These are phyloP conservation scores for Saturnispora zaruensis DNA, from an alignment of 805 yeast genomes.

Conservation along the genomic window DNA sequence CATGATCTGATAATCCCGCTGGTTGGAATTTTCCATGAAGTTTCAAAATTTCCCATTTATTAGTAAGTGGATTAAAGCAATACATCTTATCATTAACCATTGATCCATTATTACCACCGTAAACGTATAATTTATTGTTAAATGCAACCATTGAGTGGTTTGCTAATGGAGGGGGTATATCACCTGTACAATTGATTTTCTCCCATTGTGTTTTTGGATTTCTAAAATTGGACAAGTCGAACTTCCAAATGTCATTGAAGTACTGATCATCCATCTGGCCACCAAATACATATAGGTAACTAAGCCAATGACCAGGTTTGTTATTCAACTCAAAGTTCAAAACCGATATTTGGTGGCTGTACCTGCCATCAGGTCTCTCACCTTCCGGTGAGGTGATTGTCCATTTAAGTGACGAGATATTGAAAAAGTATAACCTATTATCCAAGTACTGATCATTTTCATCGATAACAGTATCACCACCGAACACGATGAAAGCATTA, in stretches of 20 bases:
- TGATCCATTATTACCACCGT: slow-evolving; percentile 79
- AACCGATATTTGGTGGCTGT: slow-evolving; percentile 86
- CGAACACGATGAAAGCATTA: slow-evolving; percentile 89
- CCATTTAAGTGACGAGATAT: slow-evolving; percentile 70
- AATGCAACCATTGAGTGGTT: slow-evolving; percentile 84
- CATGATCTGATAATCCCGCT: slow-evolving; percentile 85
- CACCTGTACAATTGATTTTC: slow-evolving; percentile 41
- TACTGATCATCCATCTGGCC: slow-evolving; percentile 81
- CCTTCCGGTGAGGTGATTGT: slow-evolving; percentile 69
- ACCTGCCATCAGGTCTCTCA: slow-evolving; percentile 79
- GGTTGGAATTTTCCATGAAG: slow-evolving; percentile 61
- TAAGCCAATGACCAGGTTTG: slow-evolving; percentile 30
- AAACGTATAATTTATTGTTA: slow-evolving; percentile 71
- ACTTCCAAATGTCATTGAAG: slow-evolving; percentile 77
- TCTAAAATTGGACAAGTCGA: slow-evolving; percentile 80
- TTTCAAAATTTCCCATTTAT: slow-evolving; percentile 62
- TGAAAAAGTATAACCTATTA: slow-evolving; percentile 81
- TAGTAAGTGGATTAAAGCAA: slow-evolving; percentile 61
- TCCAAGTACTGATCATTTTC: slow-evolving; percentile 73
- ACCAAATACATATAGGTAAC: slow-evolving; percentile 75
- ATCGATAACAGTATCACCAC: slow-evolving; percentile 84
- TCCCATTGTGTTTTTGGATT: slow-evolving; percentile 83
- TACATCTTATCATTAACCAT: slow-evolving; percentile 68
- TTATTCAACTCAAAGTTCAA: slow-evolving; percentile 48
- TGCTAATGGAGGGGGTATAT: slow-evolving; percentile 70